Evolutionary conservation across 768 basidiomycete genomes (phyloP), one percentile per base, ranked within the genome.

Genomic region (Lactarius hatsudake): DNA sequence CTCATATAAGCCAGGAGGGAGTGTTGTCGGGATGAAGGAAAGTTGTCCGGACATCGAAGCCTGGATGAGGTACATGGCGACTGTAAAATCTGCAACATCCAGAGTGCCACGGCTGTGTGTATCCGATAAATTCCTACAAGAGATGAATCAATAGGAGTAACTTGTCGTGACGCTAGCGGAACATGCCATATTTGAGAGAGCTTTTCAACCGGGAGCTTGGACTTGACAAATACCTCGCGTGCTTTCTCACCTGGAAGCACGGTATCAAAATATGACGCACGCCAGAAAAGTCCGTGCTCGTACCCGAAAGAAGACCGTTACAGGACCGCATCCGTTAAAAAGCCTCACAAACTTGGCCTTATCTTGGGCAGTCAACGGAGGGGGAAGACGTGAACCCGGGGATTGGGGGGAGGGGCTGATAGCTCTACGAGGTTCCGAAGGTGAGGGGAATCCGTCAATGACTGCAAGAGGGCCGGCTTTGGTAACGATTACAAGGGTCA

Each of bases 21-120:
- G 83, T 2, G 82, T 78, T 7, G 83, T 76, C 42, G 95, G 95
- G 59, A 96, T 82, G 67, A 82, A 83, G 61, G 87, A 80, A 63
- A 93, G 79, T 68, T 89, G 84, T 63, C 85, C 85, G 62, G 89
- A 86, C 95, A 98, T 97, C 45, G 85, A 80, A n/a, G 86, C 89
- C 77, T 98, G 95, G 70, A 98, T 95, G 74, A 98, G 86, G 77
- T 93, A 94, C 95, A 97, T 96, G 48, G 90, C 97, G 73, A 99
- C 87, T 67, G 91, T 89, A 75, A 99, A 99, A 78, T 99, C 97
- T 55, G 89, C 83, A 18, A 87, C 80, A 76, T 99, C 97, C 67
- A 99, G 87, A 15, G 83, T 80, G 61, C 97, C 96, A 68, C 97
- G 85, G 71, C 91, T 86, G 77, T 96, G 91, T 4, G 95, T 96